These are phyloP conservation scores for Macrolepiota fuliginosa DNA, from an alignment of 768 basidiomycete genomes.

Conservation along the genomic window DNA sequence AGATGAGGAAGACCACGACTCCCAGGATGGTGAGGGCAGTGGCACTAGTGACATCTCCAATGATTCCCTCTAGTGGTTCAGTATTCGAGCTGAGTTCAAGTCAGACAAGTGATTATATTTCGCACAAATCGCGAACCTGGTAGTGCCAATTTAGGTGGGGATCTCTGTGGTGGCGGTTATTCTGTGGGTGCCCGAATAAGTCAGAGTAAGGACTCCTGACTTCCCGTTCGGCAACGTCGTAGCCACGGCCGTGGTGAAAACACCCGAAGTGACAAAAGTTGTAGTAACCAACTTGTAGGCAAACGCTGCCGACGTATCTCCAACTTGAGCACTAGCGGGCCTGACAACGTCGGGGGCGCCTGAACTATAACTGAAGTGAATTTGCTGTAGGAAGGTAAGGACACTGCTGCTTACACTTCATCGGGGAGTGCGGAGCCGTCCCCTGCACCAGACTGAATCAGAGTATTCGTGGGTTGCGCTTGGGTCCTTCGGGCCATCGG, in stretches of 20 bases:
- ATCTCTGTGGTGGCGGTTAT: not conserved
- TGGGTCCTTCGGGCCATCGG: no score
- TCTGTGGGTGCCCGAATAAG: not conserved
- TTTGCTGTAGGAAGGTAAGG: no score
- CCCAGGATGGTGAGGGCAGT: not conserved
- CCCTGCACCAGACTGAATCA: no score
- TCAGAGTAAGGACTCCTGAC: not conserved
- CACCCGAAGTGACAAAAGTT: not conserved
- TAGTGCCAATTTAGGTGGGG: not conserved
- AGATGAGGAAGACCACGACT: conserved; percentile 1
- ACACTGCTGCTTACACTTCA: no score
- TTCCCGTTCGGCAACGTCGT: not conserved
- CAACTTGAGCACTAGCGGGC: no score
- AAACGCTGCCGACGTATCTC: no score
- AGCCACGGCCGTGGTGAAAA: not conserved
- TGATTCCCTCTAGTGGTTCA: not conserved
- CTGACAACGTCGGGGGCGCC: not conserved
- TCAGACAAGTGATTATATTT: not conserved
- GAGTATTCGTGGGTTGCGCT: no score
- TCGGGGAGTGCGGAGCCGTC: no score
- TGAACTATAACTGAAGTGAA: not conserved
- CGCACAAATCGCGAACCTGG: not conserved
- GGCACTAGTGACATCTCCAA: conserved; percentile 9
- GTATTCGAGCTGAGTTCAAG: not conserved
- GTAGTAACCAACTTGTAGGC: no score